Conservation (phyloP, 2,329 filamentous ascomycete species). For the Ascomycota sp. region DNA sequence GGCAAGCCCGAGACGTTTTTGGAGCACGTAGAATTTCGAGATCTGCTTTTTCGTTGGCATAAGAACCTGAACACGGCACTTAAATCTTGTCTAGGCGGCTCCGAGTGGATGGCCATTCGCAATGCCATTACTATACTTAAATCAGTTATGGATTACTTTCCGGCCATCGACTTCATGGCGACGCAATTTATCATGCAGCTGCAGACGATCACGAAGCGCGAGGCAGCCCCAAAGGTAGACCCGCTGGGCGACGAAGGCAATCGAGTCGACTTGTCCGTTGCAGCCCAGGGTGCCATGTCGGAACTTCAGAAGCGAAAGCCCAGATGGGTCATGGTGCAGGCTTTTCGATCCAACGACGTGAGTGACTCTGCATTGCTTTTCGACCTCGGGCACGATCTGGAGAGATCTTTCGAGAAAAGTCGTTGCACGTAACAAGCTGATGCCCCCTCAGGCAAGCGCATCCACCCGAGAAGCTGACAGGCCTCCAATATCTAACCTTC, state of each 20-base stretch:
- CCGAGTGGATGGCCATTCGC: conserved; percentile 93
- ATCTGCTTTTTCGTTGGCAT: conserved; percentile 80
- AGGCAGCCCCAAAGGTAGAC: conserved; percentile 27
- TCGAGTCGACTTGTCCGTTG: conserved; percentile 55
- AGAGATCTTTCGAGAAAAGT: too few relatives aligned
- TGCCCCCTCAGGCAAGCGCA: conserved; percentile 4
- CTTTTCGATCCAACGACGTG: conserved; percentile 47
- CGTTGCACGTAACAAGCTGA: too few relatives aligned
- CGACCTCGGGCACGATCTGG: too few relatives aligned
- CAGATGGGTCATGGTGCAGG: conserved; percentile 55
- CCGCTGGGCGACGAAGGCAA: conserved; percentile 31
- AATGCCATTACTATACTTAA: conserved; percentile 87
- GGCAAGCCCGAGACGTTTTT: conserved; percentile 53
- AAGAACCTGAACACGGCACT: conserved; percentile 60
- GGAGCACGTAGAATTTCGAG: conserved; percentile 71
- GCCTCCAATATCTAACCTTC: conserved; percentile 20
- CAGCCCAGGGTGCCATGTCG: conserved; percentile 50
- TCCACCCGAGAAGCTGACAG: conserved; percentile 11
- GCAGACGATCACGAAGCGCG: conserved; percentile 43
- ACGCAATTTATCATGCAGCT: conserved; percentile 41
- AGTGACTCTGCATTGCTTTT: conserved; percentile 9
- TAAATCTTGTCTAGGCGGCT: conserved; percentile 59
- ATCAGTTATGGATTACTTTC: conserved; percentile 62
- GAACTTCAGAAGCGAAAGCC: conserved; percentile 46
- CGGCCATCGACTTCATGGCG: conserved; percentile 77